These are phyloP conservation scores for Plasmodium fragile DNA, from an alignment of 169 alveolate species.

Conservation along the genomic window DNA sequence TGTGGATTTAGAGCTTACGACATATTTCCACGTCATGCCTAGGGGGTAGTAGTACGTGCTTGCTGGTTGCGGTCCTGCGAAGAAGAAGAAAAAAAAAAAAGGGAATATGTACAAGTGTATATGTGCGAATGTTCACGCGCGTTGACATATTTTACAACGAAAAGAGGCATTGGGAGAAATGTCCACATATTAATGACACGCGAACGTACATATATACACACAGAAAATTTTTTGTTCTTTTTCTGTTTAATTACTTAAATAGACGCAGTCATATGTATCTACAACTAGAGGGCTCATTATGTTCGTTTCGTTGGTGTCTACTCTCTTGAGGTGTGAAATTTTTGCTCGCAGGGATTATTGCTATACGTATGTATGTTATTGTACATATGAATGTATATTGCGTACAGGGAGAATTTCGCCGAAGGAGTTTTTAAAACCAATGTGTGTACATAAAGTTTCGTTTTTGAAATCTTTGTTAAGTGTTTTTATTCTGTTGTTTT, in stretches of 20 bases:
- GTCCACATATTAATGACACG: neutral
- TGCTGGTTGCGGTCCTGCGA: slow-evolving; percentile 22
- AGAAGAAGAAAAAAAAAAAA: neutral
- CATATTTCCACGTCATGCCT: slow-evolving; percentile 57
- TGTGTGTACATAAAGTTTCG: neutral
- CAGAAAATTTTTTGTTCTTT: neutral
- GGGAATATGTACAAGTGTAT: neutral
- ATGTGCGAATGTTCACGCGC: neutral
- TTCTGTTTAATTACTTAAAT: slow-evolving; percentile 44
- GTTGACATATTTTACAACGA: neutral
- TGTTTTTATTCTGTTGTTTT: neutral
- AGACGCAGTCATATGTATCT: slow-evolving; percentile 33
- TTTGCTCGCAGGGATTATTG: neutral
- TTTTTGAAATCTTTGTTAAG: neutral
- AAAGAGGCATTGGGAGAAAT: neutral
- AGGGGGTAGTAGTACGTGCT: slow-evolving; percentile 36
- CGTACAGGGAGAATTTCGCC: neutral
- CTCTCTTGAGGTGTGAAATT: neutral
- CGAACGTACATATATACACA: neutral
- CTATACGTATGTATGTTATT: neutral
- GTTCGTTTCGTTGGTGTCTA: slow-evolving; percentile 4
- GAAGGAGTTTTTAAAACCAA: neutral
- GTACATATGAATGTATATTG: slow-evolving; percentile 8
- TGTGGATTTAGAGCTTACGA: slow-evolving; percentile 15
- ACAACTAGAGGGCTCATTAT: neutral